phyloP scores from a whole-genome alignment of 306 rosid genomes.

The Sophora flavescens region DNA sequence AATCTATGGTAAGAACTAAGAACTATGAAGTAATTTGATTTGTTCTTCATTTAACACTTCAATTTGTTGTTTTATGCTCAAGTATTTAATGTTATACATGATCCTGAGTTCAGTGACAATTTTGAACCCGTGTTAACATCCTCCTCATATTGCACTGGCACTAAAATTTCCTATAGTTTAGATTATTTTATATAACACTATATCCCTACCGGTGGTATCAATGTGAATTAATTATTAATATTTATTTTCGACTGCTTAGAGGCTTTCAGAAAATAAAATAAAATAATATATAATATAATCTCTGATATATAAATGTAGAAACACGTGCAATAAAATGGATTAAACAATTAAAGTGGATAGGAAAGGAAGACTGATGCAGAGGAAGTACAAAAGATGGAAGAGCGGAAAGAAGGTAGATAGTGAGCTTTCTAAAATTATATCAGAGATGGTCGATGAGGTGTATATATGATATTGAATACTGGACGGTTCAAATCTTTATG shows the following conservation, averaged over 20 bases:
- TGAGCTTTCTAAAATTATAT: neutral
- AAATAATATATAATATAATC: neutral
- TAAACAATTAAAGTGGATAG: conserved; percentile 19
- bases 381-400: neutral
- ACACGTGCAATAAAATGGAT: neutral
- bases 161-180: neutral
- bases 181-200: conserved; percentile 1
- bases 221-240: neutral
- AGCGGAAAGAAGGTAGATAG: conserved; percentile 27
- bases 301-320: neutral
- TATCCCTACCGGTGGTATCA: neutral
- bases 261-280: neutral
- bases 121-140: conserved; percentile 8
- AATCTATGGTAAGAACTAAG: conserved; percentile 57
- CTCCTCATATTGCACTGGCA: neutral
- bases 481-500: neutral
- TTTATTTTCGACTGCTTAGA: neutral
- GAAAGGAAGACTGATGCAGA: neutral
- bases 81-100: conserved; percentile 2
- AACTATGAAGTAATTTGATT: conserved; percentile 39
- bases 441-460: neutral
- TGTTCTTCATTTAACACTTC: neutral
- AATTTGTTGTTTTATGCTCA: conserved; percentile 18
- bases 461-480: neutral
- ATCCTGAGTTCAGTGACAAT: neutral